A percentile compares a stretch with the other conserved stretches of the same genome.
phyloP scores from a whole-genome alignment of 345 rosid genomes.

The Ricinus communis region DNA sequence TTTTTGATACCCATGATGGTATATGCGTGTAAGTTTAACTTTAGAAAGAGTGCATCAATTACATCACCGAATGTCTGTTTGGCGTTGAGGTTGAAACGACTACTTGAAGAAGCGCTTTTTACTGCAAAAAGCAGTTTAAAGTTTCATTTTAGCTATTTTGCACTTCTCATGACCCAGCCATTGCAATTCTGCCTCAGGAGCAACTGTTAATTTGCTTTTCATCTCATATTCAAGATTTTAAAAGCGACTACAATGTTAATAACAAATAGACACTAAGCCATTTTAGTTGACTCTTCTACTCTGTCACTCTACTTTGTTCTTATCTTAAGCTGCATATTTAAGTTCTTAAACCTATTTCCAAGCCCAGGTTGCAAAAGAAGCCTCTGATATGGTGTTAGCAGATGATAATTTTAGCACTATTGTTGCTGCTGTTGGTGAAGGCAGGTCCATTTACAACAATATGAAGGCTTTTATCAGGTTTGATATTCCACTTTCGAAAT shows the following conservation, averaged over 20 bases:
- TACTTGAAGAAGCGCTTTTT: background rate
- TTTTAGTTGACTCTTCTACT: background rate
- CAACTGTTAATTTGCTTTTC: too few relatives aligned
- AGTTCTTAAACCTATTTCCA: background rate
- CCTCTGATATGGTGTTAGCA: conserved; percentile 96
- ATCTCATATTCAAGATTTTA: background rate
- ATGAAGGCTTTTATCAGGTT: conserved; percentile 99
- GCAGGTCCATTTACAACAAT: conserved; percentile 88
- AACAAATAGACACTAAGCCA: background rate
- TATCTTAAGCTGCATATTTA: background rate
- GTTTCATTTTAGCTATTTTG: background rate
- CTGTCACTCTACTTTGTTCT: background rate
- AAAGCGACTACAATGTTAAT: background rate
- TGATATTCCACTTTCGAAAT: background rate
- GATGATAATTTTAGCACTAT: conserved; percentile 98
- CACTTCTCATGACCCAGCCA: background rate
- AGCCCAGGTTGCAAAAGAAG: conserved; percentile 93
- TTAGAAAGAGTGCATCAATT: background rate
- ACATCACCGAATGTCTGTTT: background rate
- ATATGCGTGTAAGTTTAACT: conserved; percentile 1
- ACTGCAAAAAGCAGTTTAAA: background rate
- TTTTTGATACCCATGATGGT: background rate
- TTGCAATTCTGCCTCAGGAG: background rate
- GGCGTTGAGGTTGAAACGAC: background rate
- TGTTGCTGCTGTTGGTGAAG: conserved; percentile 97